phyloP scores from a whole-genome alignment of 495 filamentous ascomycete species.

The Neurospora sp. region DNA sequence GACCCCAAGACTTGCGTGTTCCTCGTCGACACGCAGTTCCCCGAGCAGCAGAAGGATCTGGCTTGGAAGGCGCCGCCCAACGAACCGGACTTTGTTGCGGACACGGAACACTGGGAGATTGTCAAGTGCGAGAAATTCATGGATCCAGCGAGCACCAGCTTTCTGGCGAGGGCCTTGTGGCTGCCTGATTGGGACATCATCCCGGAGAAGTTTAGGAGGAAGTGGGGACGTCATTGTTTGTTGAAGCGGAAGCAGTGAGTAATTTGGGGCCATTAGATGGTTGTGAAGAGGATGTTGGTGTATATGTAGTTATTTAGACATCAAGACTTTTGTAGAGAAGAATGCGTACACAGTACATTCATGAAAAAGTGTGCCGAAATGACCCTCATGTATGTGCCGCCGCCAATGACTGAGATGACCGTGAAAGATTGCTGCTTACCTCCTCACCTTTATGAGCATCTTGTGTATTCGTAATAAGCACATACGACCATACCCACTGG shows the following conservation, averaged over 20 bases:
- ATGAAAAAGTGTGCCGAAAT: not conserved
- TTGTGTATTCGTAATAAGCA: not conserved
- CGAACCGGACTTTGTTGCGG: constrained; percentile 66
- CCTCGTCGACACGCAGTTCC: constrained; percentile 79
- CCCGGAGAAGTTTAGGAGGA: constrained; percentile 55
- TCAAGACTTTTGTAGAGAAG: not conserved
- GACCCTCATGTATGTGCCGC: not conserved
- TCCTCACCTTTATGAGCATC: not conserved
- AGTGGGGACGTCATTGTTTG: constrained; percentile 79
- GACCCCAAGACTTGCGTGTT: constrained; percentile 68
- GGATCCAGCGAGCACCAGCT: constrained; percentile 62
- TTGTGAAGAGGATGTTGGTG: not conserved
- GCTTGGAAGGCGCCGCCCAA: constrained; percentile 31
- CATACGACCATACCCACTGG: constrained; percentile 5
- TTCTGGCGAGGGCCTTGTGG: constrained; percentile 75
- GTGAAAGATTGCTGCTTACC: not conserved
- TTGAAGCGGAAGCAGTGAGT: constrained; percentile 42
- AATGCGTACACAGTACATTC: not conserved
- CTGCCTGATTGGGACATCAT: constrained; percentile 63
- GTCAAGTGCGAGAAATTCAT: constrained; percentile 69
- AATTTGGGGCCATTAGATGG: not conserved
- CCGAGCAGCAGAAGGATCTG: constrained; percentile 35
- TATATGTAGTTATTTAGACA: not conserved
- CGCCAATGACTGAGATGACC: not conserved
- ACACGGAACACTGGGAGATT: constrained; percentile 60